Conservation (phyloP, 1,284 basidiomycete species). For the Ceratobasidium sp. region DNA sequence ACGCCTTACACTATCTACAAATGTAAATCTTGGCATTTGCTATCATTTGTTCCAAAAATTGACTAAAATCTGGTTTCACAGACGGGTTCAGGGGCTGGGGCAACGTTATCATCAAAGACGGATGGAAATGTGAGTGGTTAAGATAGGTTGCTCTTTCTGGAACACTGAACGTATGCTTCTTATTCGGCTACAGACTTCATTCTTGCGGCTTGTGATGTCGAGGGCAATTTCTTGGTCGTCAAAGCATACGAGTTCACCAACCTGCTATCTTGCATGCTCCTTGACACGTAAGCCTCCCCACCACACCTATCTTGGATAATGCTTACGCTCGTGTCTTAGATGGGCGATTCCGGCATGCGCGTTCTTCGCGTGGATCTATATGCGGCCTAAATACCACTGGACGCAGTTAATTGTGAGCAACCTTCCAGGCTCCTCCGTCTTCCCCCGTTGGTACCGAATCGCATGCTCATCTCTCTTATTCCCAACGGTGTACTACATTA, state of each 20-base stretch:
- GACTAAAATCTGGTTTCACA: constrained; percentile 51
- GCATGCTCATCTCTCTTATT: constrained; percentile 55
- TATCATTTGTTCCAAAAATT: too few relatives aligned
- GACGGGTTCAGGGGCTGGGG: constrained; percentile 83
- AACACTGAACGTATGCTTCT: not conserved
- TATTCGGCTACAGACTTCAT: constrained; percentile 67
- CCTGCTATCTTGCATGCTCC: constrained; percentile 84
- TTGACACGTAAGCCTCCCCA: constrained; percentile 71
- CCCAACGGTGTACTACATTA: constrained; percentile 29
- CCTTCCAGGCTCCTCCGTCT: constrained; percentile 9
- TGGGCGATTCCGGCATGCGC: constrained; percentile 90
- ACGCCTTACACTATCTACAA: constrained; percentile 88
- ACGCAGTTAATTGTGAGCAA: constrained; percentile 68
- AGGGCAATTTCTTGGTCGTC: constrained; percentile 85
- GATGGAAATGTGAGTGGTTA: constrained; percentile 76
- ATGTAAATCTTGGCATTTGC: constrained; percentile 62
- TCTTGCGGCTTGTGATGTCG: constrained; percentile 81
- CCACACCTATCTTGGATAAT: not conserved
- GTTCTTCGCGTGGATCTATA: constrained; percentile 82
- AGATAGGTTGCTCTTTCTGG: constrained; percentile 5
- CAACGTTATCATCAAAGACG: constrained; percentile 74
- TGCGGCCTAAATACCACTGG: constrained; percentile 82
- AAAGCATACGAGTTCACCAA: constrained; percentile 90
- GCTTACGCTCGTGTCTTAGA: constrained; percentile 48
- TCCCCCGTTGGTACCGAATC: not conserved